Evolutionary conservation across 2,329 filamentous ascomycete genomes (phyloP), one percentile per base, ranked within the genome.

Genomic region (Pseudogymnoascus sp.): DNA sequence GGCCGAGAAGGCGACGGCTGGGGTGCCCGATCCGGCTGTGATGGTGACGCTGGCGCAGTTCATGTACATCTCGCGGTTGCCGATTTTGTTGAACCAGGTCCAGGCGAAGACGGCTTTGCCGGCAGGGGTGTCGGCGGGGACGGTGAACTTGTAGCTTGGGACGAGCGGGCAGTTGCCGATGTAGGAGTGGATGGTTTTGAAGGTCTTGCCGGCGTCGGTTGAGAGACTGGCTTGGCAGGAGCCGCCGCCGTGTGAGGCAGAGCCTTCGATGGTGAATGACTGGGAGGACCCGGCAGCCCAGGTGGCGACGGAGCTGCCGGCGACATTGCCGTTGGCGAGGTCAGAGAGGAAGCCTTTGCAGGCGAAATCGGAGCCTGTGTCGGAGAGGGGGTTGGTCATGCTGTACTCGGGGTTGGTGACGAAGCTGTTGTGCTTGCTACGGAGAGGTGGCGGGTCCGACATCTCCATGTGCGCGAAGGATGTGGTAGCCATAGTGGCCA

Each of bases 31-130:
- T 0, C 68, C 70, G 14, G 66, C 65, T 4, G 66, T 67, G 62
- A 88, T 82, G 24, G 79, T 78, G 38, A 87, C 80, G 6, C 79
- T 78, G 0, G 84, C 85, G 66, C 85, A 88, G 70, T 87, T 85
- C 83, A 86, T 86, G 75, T 89, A 89, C 78, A 86, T 85, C 68
- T 88, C 85, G n/a, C 84, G 78, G 68, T 87, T 87, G 2, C 84
- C 84, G 28, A 83, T 69, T 16, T 22, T 37, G 71, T 85, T 85
- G 71, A 83, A 84, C 81, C 82, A 84, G 4, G 80, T 82, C 86
- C 85, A 74, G 4, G 68, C 67, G 28, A 73, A 71, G 11, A 73
- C 59, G 0, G 70, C 70, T 0, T 28, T 11, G 10, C 68, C 70
- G 10, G 63, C 50, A 10, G 64, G 63, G 10, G 66, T 66, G 60